Percentiles rank a stretch among this genome's conserved stretches.
Evolutionary conservation across 768 basidiomycete genomes (phyloP).

Genomic region (Lactarius deliciosus): DNA sequence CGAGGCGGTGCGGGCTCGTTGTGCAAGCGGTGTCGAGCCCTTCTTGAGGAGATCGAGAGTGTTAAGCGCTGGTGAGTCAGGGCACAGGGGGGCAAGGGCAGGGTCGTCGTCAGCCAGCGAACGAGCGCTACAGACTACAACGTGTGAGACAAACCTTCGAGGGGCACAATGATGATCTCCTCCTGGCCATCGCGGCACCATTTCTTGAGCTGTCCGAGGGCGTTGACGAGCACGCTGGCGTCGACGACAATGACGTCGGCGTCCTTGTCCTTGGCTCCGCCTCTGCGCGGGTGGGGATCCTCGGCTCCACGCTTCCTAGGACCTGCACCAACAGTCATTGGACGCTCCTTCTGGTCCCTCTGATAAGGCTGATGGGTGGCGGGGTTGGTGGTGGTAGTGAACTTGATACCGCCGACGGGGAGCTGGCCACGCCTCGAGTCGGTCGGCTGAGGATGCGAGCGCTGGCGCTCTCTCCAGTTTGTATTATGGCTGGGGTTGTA

Average conservation of each 20-base stretch:
- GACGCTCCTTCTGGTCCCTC: slow-evolving; percentile 16
- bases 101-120: neutral
- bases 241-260: slow-evolving; percentile 78
- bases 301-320: slow-evolving; percentile 16
- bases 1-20: slow-evolving; percentile 83
- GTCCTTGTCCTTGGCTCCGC: slow-evolving; percentile 44
- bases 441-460: slow-evolving; percentile 15
- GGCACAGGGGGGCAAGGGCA: neutral
- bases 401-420: slow-evolving; percentile 24
- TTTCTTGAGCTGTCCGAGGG: slow-evolving; percentile 72
- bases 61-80: slow-evolving; percentile 66
- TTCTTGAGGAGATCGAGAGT: slow-evolving; percentile 93
- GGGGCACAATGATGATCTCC: slow-evolving; percentile 79
- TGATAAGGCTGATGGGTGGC: neutral
- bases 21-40: slow-evolving; percentile 72
- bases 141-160: slow-evolving; percentile 65
- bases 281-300: neutral
- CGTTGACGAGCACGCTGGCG: slow-evolving; percentile 79
- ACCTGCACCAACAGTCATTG: neutral
- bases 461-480: slow-evolving; percentile 28
- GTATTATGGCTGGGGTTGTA: slow-evolving; percentile 5
- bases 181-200: slow-evolving; percentile 77
- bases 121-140: neutral
- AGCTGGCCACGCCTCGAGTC: slow-evolving; percentile 32
- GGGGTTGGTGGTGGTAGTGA: slow-evolving; percentile 6